Percentiles rank a stretch among this genome's conserved stretches.
Conservation (phyloP, 805 yeast genomes). For the Komagataella ulmi region DNA sequence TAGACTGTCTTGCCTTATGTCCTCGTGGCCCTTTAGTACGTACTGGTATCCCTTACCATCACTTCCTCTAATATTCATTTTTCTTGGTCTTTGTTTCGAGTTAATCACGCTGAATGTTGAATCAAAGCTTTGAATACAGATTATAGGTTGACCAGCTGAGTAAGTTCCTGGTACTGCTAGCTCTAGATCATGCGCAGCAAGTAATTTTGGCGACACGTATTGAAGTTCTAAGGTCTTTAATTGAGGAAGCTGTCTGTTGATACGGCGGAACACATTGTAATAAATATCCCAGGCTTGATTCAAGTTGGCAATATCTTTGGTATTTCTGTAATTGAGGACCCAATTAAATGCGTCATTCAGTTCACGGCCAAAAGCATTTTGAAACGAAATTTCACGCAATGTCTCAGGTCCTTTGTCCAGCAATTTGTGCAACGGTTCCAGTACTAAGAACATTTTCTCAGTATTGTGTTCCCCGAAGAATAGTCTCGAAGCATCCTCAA, state of each 20-base stretch:
- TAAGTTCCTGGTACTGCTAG: constrained; percentile 93
- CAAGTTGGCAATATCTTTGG: constrained; percentile 75
- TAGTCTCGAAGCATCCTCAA: constrained; percentile 90
- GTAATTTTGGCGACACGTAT: constrained; percentile 83
- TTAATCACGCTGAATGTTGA: constrained; percentile 79
- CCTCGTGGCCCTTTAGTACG: constrained; percentile 89
- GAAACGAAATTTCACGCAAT: constrained; percentile 82
- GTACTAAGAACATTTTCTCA: constrained; percentile 83
- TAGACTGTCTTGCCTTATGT: constrained; percentile 90
- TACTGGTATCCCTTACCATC: constrained; percentile 88
- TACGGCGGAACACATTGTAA: constrained; percentile 84
- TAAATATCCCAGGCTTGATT: constrained; percentile 98
- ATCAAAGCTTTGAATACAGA: constrained; percentile 63
- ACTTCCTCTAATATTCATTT: constrained; percentile 65
- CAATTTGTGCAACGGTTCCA: constrained; percentile 82
- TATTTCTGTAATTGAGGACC: constrained; percentile 74
- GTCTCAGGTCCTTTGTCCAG: constrained; percentile 85
- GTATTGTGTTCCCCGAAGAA: constrained; percentile 92
- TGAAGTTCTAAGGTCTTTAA: constrained; percentile 77
- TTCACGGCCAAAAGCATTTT: constrained; percentile 88
- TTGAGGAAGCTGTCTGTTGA: constrained; percentile 81
- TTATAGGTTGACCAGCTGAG: constrained; percentile 67
- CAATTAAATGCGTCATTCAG: constrained; percentile 87
- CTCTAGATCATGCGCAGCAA: constrained; percentile 66
- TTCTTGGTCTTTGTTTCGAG: constrained; percentile 93